Base-by-base conservation (phyloP, 2,329 filamentous ascomycete genomes). In the Akanthomyces muscarius region DNA sequence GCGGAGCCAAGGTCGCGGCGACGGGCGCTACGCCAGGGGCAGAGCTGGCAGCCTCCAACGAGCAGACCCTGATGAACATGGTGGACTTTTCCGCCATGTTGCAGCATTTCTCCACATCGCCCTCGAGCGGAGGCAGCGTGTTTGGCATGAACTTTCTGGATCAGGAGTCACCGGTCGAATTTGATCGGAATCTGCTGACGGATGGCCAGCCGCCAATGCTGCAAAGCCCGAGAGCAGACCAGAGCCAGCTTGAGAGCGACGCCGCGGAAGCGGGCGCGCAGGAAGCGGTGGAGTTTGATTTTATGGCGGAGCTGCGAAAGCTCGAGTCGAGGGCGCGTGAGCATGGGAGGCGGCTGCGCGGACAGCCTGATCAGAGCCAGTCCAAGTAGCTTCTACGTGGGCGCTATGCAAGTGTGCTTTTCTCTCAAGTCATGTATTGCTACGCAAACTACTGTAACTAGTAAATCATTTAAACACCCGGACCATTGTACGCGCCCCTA, bases 401-500 rank as follows among this genome's bases (percentile, higher is more conserved):
- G 33, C 33, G 33, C 13, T 10, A 38, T 28, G 14, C 30, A n/a
- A 13, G n/a, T 25, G 14, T 4, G 10, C n/a, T 41, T 25, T 30
- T 30, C 28, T 5, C 6, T 30, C 28, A 6, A 18, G 41, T 4
- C 2, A 30, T 48, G 41, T 47, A 41, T 47, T 38, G 23, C 23
- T 57, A 4, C 18, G 5, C 4, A 18, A 11, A 48, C 14, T 44
- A 18, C 13, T 25, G 4, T 13, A 6, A 41, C n/a, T 58, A 14
- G 10, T 38, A 6, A 21, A 33, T 18, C 36, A 6, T 30, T 21
- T 30, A 59, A 36, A 65, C 23, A 36, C 64, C 66, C 33, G 28
- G 52, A 41, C 67, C 68, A 38, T 68, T 64, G 41, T 70, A 70
- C 1, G 66, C 68, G 8, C 68, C 68, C 21, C 64, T 64, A 18